Evolutionary conservation across 2,329 filamentous ascomycete species (phyloP), one percentile per base, ranked within the genome.

Genomic region (Paraphaeosphaeria minitans): DNA sequence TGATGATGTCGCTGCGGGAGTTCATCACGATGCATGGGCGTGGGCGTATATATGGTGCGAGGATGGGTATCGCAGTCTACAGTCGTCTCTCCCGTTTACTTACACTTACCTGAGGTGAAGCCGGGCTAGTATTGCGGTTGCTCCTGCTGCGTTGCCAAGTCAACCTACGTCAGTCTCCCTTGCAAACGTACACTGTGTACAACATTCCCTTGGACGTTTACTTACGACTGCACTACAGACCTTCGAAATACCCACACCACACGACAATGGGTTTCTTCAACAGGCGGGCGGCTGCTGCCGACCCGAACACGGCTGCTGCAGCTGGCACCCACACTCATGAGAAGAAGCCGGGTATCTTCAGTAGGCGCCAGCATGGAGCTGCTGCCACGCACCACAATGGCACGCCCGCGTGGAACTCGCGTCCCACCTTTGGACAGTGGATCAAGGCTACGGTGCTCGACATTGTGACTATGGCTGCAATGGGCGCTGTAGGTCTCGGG

Each of bases 381-480:
- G 33, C 61, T 47, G 46, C 65, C 43, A 59, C 54, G n/a, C 58
- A 64, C 51, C 58, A 64, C 51, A 60, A 60, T 46, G 67, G 63
- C 46, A 53, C 63, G 4, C 49, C 58, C 3, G 55, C 68, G 5
- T 70, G 64, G 62, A 76, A 76, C 62, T 67, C 66, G 24, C 67
- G 71, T 14, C 88, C 88, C 2, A 83, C 78, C 1, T 89, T 91
- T 64, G 87, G 88, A 3, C 86, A 89, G 70, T 91, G 89, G 89
- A 72, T 90, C 63, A 89, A 88, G 73, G 80, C 81, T 9, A 89
- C 87, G 4, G 87, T 85, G 81, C 76, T 90, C 13, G 89, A 91
- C 68, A 83, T 91, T 53, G 53, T 89, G 21, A 89, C 87, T 33
- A 91, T 91, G 87, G 78, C 80, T 9, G 72, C 79, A 24, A 85